Percentiles rank a stretch among this genome's conserved stretches.
These are phyloP conservation scores for Peronospora destructor DNA, from an alignment of 352 stramenopile genomes.

Conservation along the genomic window DNA sequence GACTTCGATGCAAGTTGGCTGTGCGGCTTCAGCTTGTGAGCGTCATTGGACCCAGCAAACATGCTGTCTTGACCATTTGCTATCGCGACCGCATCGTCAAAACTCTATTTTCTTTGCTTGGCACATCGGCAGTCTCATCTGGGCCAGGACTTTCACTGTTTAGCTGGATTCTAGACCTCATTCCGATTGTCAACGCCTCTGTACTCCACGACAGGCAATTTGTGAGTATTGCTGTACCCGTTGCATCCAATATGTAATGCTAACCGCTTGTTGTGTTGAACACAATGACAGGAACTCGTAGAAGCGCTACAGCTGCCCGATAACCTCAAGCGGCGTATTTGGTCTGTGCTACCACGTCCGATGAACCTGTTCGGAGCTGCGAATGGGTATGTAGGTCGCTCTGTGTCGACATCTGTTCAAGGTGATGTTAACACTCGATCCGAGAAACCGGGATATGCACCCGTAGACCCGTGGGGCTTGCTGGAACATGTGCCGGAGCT, in stretches of 20 bases:
- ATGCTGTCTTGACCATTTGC: constrained; percentile 70
- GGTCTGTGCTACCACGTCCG: constrained; percentile 59
- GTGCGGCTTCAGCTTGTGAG: constrained; percentile 71
- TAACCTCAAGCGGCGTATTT: constrained; percentile 59
- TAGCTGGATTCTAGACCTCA: constrained; percentile 82
- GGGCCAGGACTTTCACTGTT: constrained; percentile 70
- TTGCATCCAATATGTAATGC: constrained; percentile 1
- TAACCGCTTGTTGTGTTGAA: constrained; percentile 6
- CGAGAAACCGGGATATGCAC: constrained; percentile 23
- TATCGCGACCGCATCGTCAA: constrained; percentile 84
- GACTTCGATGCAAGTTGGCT: constrained; percentile 64
- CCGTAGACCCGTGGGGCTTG: constrained; percentile 71
- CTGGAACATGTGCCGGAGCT: constrained; percentile 65
- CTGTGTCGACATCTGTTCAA: constrained; percentile 16
- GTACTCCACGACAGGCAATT: constrained; percentile 71
- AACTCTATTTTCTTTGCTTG: constrained; percentile 68
- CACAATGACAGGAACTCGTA: constrained; percentile 53
- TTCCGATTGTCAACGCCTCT: constrained; percentile 66
- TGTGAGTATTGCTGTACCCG: constrained; percentile 33
- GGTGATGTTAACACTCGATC: constrained; percentile 22
- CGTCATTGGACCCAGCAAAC: constrained; percentile 66
- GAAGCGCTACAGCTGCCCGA: constrained; percentile 48
- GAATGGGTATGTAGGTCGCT: constrained; percentile 23
- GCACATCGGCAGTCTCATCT: constrained; percentile 52
- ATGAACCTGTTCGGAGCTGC: constrained; percentile 26